These are phyloP conservation scores for Penicillium psychrofluorescens DNA, from an alignment of 495 filamentous ascomycete species.

Conservation along the genomic window DNA sequence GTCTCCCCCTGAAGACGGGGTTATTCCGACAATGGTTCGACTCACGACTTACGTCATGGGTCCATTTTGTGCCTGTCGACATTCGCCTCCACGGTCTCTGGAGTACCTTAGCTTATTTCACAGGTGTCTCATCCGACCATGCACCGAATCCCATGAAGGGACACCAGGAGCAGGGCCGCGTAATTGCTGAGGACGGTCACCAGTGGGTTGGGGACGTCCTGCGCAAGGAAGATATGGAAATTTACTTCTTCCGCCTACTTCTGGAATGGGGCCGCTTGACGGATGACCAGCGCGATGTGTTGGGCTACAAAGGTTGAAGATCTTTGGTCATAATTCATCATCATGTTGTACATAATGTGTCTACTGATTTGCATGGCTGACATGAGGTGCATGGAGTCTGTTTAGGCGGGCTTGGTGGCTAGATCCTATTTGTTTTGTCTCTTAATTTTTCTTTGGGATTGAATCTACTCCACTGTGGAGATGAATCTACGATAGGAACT, in stretches of 20 bases:
- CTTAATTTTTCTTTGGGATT: no score
- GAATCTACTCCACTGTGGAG: no score
- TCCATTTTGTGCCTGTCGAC: conserved; percentile 73
- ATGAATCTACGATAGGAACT: no score
- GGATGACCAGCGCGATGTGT: conserved; percentile 52
- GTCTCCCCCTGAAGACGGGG: conserved; percentile 54
- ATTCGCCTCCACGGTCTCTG: conserved; percentile 58
- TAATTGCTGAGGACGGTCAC: conserved; percentile 61
- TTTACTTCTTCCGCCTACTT: conserved; percentile 72
- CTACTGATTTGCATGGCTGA: neutral
- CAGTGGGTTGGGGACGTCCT: conserved; percentile 60
- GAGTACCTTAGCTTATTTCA: conserved; percentile 60
- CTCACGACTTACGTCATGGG: conserved; percentile 61
- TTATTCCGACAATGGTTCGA: conserved; percentile 75
- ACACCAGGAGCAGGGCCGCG: conserved; percentile 42
- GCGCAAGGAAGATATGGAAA: conserved; percentile 73
- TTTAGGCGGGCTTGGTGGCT: no score
- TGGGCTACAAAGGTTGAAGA: conserved; percentile 38
- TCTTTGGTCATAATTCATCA: neutral
- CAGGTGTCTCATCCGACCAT: conserved; percentile 19
- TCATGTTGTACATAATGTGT: neutral
- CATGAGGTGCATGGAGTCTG: no score
- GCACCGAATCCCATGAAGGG: conserved; percentile 17
- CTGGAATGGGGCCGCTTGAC: conserved; percentile 67
- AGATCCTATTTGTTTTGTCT: no score